Evolutionary conservation across 176 grass and related monocot genomes (phyloP).

Genomic region (Carex littledalei): DNA sequence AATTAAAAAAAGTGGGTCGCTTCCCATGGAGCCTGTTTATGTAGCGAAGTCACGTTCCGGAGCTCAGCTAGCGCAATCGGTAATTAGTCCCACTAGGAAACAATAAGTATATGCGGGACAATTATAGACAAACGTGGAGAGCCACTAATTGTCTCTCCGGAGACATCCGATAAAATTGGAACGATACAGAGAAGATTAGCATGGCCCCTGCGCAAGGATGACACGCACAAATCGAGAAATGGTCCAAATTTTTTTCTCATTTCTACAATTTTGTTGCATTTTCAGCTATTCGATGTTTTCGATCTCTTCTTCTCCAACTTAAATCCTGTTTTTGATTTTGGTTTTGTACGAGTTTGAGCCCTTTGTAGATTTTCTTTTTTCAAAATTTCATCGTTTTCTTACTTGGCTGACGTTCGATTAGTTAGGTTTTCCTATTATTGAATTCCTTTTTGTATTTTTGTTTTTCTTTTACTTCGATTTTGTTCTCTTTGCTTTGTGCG

Average conservation of each 20-base stretch:
- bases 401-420: not conserved
- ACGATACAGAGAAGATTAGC: not conserved
- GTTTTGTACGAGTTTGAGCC: not conserved
- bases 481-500: not conserved
- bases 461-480: not conserved
- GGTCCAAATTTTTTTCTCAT: not conserved
- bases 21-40: too few relatives aligned
- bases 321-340: not conserved
- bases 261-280: too few relatives aligned
- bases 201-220: not conserved
- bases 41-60: not conserved
- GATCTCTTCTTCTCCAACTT: too few relatives aligned
- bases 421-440: not conserved
- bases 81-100: too few relatives aligned
- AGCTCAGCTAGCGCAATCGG: too few relatives aligned
- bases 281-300: too few relatives aligned
- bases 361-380: not conserved
- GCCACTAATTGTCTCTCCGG: not conserved
- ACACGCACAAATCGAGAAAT: too few relatives aligned
- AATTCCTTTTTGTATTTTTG: not conserved
- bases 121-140: too few relatives aligned
- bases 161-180: not conserved
- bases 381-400: not conserved
- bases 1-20: too few relatives aligned
- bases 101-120: too few relatives aligned